Conservation (phyloP, 345 rosid genomes). For the Acer saccharum region DNA sequence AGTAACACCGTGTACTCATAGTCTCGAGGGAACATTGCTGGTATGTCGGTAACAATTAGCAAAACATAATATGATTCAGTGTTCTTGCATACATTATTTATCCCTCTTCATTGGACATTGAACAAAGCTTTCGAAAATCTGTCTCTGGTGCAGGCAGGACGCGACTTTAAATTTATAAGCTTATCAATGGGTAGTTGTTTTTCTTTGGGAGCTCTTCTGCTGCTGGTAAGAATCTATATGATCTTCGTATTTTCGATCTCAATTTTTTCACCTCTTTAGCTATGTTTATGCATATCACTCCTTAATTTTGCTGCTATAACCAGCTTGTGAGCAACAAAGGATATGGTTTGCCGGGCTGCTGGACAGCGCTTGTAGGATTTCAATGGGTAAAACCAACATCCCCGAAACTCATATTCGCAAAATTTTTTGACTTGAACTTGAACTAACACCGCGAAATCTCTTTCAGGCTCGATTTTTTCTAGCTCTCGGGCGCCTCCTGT, state of each 20-base stretch:
- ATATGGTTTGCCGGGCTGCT: constrained; percentile 69
- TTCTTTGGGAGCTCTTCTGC: constrained; percentile 41
- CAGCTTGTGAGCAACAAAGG: constrained; percentile 66
- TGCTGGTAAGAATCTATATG: constrained; percentile 37
- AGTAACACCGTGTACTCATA: constrained; percentile 48
- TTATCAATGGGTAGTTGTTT: constrained; percentile 56
- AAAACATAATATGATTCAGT: too few species aligned
- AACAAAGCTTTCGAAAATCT: neutral
- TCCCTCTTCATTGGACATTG: too few species aligned
- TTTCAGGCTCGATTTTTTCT: constrained; percentile 49
- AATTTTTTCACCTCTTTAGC: neutral
- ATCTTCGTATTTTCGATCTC: neutral
- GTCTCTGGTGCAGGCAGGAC: constrained; percentile 48
- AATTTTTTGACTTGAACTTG: neutral
- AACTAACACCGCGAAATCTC: neutral
- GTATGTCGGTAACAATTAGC: constrained; percentile 22
- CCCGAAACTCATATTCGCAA: constrained; percentile 1
- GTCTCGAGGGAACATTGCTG: constrained; percentile 59
- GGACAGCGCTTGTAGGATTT: constrained; percentile 64
- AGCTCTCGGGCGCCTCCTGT: neutral
- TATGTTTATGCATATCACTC: neutral
- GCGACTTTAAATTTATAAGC: constrained; percentile 55
- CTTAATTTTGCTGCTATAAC: constrained; percentile 9
- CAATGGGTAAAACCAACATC: constrained; percentile 62
- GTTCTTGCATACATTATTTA: too few species aligned